These are phyloP conservation scores for Haplosporangium sp. DNA, from an alignment of 371 early-diverging fungal genomes.

Conservation along the genomic window DNA sequence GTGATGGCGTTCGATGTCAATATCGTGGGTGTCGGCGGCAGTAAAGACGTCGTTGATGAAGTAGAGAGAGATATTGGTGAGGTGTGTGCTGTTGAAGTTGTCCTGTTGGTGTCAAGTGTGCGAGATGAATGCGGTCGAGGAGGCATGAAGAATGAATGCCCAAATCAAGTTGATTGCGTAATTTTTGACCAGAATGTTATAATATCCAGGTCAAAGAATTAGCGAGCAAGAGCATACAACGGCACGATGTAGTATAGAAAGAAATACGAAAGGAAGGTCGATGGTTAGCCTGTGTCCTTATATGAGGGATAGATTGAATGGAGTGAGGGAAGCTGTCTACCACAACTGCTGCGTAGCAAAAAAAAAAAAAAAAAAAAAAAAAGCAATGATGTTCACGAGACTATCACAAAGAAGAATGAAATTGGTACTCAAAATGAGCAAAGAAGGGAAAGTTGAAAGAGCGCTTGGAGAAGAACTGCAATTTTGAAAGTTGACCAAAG, in stretches of 20 bases:
- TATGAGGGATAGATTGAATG: neutral
- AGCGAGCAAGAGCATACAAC: conserved; percentile 4
- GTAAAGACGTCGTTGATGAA: conserved; percentile 11
- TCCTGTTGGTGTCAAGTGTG: conserved; percentile 20
- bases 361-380: neutral
- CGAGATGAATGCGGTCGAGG: conserved; percentile 38
- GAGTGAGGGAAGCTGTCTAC: neutral
- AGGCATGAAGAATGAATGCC: conserved; percentile 36
- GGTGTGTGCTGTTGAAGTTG: conserved; percentile 10
- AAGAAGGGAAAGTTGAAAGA: too few species aligned
- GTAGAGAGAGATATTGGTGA: conserved; percentile 3
- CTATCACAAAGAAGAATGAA: neutral
- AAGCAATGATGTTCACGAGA: neutral
- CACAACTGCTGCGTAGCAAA: neutral
- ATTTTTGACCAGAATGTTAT: conserved; percentile 33
- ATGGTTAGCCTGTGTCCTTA: conserved; percentile 5
- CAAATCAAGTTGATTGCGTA: conserved; percentile 24
- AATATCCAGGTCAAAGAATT: conserved; percentile 26
- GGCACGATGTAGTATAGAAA: neutral
- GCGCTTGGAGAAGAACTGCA: too few species aligned
- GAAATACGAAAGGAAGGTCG: neutral
- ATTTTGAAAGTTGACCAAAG: too few species aligned
- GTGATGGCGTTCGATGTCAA: conserved; percentile 47
- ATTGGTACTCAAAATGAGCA: neutral
- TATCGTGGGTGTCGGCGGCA: conserved; percentile 9